Base-by-base conservation (phyloP, 441 rosid species). In the Populus hybrid region DNA sequence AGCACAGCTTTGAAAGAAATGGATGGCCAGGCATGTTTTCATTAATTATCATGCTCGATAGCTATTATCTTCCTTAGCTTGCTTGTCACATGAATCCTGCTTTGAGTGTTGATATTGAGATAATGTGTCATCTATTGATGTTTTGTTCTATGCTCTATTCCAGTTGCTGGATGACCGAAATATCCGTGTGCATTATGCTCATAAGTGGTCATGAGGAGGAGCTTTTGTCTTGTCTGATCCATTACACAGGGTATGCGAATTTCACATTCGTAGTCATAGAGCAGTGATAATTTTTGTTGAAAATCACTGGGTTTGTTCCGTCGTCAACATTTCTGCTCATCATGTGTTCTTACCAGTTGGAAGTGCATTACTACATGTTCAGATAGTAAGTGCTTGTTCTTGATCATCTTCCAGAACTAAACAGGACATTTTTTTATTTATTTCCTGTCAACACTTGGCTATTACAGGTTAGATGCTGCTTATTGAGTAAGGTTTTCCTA, bases 101-200 rank as follows among this genome's bases (percentile, higher is more conserved):
- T 50, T 50, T 14, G 57, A 5, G 57, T 50, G 20, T 65, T 20
- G 12, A 2, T 24, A 10, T 18, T 46, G 72, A 14, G 3, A 57
- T 10, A 12, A 8, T 38, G 28, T 50, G 4, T 8, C 26, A 24
- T 24, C 14, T 23, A 20, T 57, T 69, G 28, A 14, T 65, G 21
- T 74, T 73, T 35, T 21, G 20, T 79, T 35, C 61, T 46, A 12
- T 75, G 69, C 11, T 71, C 50, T 2, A 66, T 80, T 84, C 82
- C 67, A 92, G 94, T 75, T 82, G 59, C 71, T 89, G 12, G 97
- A 90, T 40, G 97, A 89, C 46, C 88, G 91, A 89, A 84, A 82
- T 64, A 87, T 90, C 12, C 84, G 88, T 0, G 81, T 91, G 46
- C 83, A 81, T 61, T 89, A 87, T 85, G 93, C 92, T 5, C 77